Conservation (phyloP, 2,329 filamentous ascomycete species). For the Hypomyces perniciosus region DNA sequence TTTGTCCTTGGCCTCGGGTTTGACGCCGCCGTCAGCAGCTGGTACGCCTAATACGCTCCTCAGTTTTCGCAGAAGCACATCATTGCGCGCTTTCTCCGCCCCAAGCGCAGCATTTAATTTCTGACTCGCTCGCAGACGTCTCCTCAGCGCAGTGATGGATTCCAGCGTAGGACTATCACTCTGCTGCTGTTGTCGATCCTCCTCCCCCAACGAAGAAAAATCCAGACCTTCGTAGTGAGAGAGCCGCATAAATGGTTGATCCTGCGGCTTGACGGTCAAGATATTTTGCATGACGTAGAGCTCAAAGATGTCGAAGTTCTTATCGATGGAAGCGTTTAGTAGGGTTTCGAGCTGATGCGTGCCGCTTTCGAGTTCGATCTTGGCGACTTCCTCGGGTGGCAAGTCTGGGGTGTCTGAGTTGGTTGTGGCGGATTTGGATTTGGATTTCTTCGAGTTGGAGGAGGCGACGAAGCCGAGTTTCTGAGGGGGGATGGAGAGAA, state of each 20-base stretch:
- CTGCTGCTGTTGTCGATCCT: constrained; percentile 1
- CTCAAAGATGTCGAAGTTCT: constrained; percentile 80
- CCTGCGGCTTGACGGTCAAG: constrained; percentile 60
- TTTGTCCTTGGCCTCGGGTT: constrained; percentile 1
- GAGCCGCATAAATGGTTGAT: constrained; percentile 73
- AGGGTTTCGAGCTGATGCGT: constrained; percentile 79
- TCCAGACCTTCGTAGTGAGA: constrained; percentile 73
- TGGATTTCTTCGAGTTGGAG: constrained; percentile 1
- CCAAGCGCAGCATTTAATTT: constrained; percentile 65
- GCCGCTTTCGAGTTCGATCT: constrained; percentile 77
- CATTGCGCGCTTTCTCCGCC: constrained; percentile 66
- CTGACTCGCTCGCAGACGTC: constrained; percentile 71
- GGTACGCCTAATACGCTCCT: constrained; percentile 36
- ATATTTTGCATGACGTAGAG: constrained; percentile 88
- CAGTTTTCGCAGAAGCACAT: constrained; percentile 61
- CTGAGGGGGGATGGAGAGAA: constrained; percentile 66
- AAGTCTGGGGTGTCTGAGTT: constrained; percentile 26
- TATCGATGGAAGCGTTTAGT: constrained; percentile 73
- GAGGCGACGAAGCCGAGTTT: constrained; percentile 69
- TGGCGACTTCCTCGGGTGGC: constrained; percentile 35
- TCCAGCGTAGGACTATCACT: constrained; percentile 51
- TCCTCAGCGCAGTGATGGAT: constrained; percentile 63
- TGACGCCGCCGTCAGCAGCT: constrained; percentile 15
- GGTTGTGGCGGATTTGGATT: constrained; percentile 23
- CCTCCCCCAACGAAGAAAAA: constrained; percentile 25